A percentile compares a stretch with the other conserved stretches of the same genome.
Evolutionary conservation across 179 eudicot species (phyloP).

Genomic region (Beta corolliflora): DNA sequence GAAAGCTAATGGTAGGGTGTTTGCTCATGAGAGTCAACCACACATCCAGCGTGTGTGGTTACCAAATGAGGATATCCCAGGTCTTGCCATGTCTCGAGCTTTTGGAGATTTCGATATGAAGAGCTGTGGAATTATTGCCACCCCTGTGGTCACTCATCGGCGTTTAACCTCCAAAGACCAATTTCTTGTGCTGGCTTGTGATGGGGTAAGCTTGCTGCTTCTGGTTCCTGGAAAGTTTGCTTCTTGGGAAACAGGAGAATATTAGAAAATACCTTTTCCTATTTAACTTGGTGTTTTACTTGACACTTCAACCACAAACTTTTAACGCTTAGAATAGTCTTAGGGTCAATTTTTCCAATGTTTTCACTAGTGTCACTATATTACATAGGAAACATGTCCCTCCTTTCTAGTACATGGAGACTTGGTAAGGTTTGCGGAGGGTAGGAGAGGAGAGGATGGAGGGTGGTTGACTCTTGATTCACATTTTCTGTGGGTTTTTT

Average conservation of each 20-base stretch:
- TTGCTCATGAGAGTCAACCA: conserved; percentile 59
- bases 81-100: conserved; percentile 89
- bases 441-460: too few species aligned
- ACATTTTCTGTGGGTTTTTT: not conserved
- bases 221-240: not conserved
- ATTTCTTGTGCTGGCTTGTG: conserved; percentile 70
- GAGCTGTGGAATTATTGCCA: conserved; percentile 58
- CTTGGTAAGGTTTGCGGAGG: not conserved
- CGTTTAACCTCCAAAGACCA: conserved; percentile 51
- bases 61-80: conserved; percentile 67
- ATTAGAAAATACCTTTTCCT: not conserved
- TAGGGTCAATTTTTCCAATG: not conserved
- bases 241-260: too few species aligned
- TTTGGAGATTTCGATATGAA: conserved; percentile 74
- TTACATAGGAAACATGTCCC: not conserved
- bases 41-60: conserved; percentile 77
- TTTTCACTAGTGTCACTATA: not conserved
- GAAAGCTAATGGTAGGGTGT: conserved; percentile 59
- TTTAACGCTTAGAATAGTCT: not conserved
- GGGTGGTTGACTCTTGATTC: not conserved
- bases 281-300: not conserved
- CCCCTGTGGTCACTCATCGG: conserved; percentile 56
- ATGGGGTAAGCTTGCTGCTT: conserved; percentile 40
- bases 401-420: not conserved
- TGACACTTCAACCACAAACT: not conserved